Conservation (phyloP, 345 rosid species). For the Limnanthes douglasii region DNA sequence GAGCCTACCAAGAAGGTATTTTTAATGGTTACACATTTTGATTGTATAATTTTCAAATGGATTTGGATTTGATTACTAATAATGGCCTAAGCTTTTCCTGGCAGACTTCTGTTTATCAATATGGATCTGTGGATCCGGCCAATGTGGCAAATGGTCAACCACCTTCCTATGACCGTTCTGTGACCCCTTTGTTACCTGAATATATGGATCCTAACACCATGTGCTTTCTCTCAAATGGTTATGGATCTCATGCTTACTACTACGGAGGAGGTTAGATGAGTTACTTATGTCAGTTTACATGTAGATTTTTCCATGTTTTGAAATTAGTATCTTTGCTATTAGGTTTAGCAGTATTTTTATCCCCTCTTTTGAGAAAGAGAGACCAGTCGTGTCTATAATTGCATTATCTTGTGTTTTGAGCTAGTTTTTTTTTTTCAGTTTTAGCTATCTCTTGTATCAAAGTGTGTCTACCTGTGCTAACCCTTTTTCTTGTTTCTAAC, state of each 20-base stretch:
- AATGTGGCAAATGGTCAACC: constrained; percentile 36
- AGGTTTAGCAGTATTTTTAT: too few species aligned
- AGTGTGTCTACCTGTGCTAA: not conserved
- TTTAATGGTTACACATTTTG: not conserved
- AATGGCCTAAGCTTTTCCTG: not conserved
- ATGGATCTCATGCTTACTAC: constrained; percentile 33
- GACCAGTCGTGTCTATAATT: too few species aligned
- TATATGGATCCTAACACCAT: constrained; percentile 41
- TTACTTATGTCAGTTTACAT: too few species aligned
- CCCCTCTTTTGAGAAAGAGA: too few species aligned
- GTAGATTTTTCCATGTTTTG: not conserved
- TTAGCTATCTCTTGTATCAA: constrained; percentile 1
- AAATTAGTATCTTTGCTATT: too few species aligned
- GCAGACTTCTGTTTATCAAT: constrained; percentile 52
- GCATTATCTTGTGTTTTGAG: too few species aligned
- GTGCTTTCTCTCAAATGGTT: constrained; percentile 51
- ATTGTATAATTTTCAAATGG: not conserved
- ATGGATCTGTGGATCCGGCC: constrained; percentile 38
- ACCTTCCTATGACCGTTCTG: constrained; percentile 41
- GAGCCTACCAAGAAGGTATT: constrained; percentile 63
- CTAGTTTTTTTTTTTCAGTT: too few species aligned
- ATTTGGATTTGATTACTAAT: not conserved
- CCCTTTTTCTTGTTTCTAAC: not conserved
- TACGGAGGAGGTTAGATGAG: constrained; percentile 33
- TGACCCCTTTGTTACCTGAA: constrained; percentile 43